Base-by-base conservation (phyloP, 1,284 basidiomycete genomes). In the Cystobasidium sp. region DNA sequence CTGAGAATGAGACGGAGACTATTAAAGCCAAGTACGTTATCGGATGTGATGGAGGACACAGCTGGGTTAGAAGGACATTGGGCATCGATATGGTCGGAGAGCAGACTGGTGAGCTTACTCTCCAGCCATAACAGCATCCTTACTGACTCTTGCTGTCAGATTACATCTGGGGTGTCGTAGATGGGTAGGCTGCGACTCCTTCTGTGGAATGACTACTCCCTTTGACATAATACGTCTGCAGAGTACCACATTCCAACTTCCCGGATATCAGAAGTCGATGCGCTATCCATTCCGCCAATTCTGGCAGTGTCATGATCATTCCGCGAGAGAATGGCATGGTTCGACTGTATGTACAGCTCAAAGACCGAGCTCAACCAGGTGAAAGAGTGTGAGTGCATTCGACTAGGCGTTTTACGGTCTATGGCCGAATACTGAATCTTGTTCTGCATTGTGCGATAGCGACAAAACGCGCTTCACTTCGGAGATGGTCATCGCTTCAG, bases 261-360 rank as follows among this genome's bases (percentile, higher is more conserved):
- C 92, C 93, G 0, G 92, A 94, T 81, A 89, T 91, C 76, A 88
- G 92, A 43, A 90, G 88, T 77, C 85, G 85, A 75, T 86, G 85
- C 59, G 89, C 87, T 18, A 85, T 90, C 47, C 90, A 90, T 80
- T 90, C 88, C 0, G 84, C 85, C 62, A 85, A 80, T 12, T 76
- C 76, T 24, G 79, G 79, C 9, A 79, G 78, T 59, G 87, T 87
- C 78, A 89, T 92, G 89, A 83, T 91, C 75, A 91, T 93, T 68
- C 91, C 91, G 0, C 87, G 91, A 53, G 82, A 83, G 68, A 79
- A 82, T 10, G 89, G 91, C 77, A 86, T 86, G 76, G 86, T 92
- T 37, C 86, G 91, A 51, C 80, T 93, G 3, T 93, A 93, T 81
- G 87, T 91, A 64, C 92, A 93, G 80, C 83, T 92, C 8, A 86